These are phyloP conservation scores for Nemania abortiva DNA, from an alignment of 2,329 filamentous ascomycete genomes.

Conservation along the genomic window DNA sequence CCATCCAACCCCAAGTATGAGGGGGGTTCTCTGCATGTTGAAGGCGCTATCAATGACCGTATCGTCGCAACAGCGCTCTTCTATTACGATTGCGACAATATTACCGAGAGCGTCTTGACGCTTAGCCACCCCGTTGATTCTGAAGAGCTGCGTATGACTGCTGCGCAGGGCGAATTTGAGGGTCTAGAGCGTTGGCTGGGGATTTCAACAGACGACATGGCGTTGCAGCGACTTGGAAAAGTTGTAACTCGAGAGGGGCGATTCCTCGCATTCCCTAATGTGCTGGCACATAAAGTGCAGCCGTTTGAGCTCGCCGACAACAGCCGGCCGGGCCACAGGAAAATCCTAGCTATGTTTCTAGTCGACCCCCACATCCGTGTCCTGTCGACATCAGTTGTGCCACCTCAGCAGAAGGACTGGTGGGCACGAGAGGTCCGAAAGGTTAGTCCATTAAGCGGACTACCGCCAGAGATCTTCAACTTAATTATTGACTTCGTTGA, in stretches of 20 bases:
- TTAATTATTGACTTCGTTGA: constrained; percentile 44
- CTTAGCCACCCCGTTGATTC: constrained; percentile 60
- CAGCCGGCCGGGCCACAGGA: constrained; percentile 65
- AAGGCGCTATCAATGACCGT: constrained; percentile 70
- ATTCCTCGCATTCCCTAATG: constrained; percentile 68
- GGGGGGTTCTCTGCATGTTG: constrained; percentile 67
- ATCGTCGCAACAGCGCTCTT: constrained; percentile 73
- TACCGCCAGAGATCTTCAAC: constrained; percentile 48
- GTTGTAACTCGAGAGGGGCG: constrained; percentile 62
- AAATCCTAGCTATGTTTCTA: constrained; percentile 69
- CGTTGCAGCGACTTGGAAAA: constrained; percentile 60
- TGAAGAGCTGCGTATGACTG: constrained; percentile 45
- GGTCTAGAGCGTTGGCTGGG: constrained; percentile 55
- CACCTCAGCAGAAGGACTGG: constrained; percentile 55
- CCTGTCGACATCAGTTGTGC: constrained; percentile 58
- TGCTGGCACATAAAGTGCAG: constrained; percentile 63
- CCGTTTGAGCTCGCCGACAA: constrained; percentile 63
- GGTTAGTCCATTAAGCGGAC: constrained; percentile 51
- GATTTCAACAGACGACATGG: constrained; percentile 50
- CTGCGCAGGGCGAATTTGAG: constrained; percentile 51
- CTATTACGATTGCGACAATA: constrained; percentile 72
- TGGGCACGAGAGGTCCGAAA: constrained; percentile 46
- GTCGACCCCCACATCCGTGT: constrained; percentile 67
- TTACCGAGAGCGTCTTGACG: constrained; percentile 63
- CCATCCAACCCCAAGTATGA: constrained; percentile 67